Base-by-base conservation (phyloP, 2,329 filamentous ascomycete genomes). In the Scleromitrula shiraiana region DNA sequence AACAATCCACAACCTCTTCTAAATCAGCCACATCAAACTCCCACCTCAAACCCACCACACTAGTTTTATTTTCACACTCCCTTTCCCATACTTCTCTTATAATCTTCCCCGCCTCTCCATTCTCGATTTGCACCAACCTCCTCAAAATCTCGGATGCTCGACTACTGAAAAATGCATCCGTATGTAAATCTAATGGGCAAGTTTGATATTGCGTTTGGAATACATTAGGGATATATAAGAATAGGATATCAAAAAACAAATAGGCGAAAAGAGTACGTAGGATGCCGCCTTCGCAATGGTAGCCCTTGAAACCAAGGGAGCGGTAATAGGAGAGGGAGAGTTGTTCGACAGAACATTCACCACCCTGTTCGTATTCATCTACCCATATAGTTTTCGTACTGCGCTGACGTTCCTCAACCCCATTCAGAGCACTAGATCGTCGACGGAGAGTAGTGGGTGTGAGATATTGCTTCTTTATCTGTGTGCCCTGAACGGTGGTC, bases 141-240 rank as follows among this genome's bases (percentile, higher is more conserved):
- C 82, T 80, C 62, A 95, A 94, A 63, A 97, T 93, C 68, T 95
- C 90, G 4, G 84, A 88, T 29, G 85, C 80, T n/a, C 93, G 78
- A 1, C 83, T 80, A 0, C 87, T 78, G 62, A 88, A 97, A 69
- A 98, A 98, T 2, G 85, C 82, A 64, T 98, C 93, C 0, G 90
- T 95, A 63, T 94, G 85, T 5, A 98, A 71, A 64, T 98, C 93
- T 3, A 98, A 70, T 1, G 93, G 93, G 61, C 88, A 95, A 0
- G 88, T 95, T 67, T 98, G 93, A 64, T 88, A 98, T 1, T 85
- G 80, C 5, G 93, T 98, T 64, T 97, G 91, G 66, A 98, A 98
- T 47, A 98, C 91, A 59, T 97, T 95, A 22, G 93, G 91, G 5
- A 97, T 78, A 65, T 95, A 95, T 22, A 88, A 74, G 67, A 97